Percentiles rank a stretch among this genome's conserved stretches.
Conservation (phyloP, 352 stramenopile species). For the Phytophthora meadii region DNA sequence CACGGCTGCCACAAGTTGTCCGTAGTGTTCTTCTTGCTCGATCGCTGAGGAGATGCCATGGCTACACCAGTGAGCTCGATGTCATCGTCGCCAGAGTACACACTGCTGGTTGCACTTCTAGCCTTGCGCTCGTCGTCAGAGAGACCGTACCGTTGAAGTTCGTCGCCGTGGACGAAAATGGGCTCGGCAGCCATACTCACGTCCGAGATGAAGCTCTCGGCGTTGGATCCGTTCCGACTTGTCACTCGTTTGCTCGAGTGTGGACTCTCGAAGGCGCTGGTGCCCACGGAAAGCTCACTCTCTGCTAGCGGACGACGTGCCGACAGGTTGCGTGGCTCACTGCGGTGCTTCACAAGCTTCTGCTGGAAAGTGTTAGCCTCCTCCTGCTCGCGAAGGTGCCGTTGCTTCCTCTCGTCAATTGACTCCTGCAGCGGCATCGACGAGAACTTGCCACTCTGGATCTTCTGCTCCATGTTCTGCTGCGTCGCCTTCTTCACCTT, state of each 20-base stretch:
- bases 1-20: conserved; percentile 80
- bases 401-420: conserved; percentile 24
- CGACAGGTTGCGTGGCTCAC: conserved; percentile 37
- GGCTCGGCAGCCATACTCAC: conserved; percentile 43
- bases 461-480: conserved; percentile 43
- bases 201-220: conserved; percentile 58
- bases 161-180: conserved; percentile 42
- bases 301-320: conserved; percentile 25
- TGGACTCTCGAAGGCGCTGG: conserved; percentile 31
- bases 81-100: conserved; percentile 63
- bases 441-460: conserved; percentile 51
- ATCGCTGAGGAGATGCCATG: conserved; percentile 40
- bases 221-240: conserved; percentile 26
- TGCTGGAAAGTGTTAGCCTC: conserved; percentile 24
- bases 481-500: conserved; percentile 49
- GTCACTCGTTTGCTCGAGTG: conserved; percentile 21
- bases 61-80: conserved; percentile 74
- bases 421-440: conserved; percentile 33
- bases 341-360: conserved; percentile 39
- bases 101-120: conserved; percentile 35
- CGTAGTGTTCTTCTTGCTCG: conserved; percentile 44
- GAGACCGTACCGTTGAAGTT: conserved; percentile 36
- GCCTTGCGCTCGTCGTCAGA: conserved; percentile 55
- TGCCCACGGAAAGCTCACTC: conserved; percentile 33
- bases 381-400: conserved; percentile 16